Conservation (phyloP, 2,329 filamentous ascomycete species). For the Ceratocystis papillata region DNA sequence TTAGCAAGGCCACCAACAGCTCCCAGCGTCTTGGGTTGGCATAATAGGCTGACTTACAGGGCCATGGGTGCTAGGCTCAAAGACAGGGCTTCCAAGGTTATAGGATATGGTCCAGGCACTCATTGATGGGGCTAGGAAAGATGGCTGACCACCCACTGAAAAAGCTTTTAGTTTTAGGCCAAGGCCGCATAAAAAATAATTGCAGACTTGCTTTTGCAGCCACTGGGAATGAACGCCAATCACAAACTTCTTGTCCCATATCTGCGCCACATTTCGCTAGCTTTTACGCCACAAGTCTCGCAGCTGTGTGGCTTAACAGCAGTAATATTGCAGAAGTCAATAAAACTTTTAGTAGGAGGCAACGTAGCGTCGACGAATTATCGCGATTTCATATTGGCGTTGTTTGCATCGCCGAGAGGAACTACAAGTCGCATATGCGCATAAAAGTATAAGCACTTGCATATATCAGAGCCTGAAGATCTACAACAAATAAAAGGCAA, state of each 20-base stretch:
- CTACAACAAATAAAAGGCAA: neutral
- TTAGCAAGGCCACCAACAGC: neutral
- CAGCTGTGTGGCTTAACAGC: too few species aligned
- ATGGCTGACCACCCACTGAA: neutral
- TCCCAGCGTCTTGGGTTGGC: conserved; percentile 1
- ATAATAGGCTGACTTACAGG: neutral
- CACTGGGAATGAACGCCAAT: too few species aligned
- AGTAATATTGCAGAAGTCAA: neutral
- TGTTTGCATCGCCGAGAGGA: neutral
- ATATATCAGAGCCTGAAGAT: too few species aligned
- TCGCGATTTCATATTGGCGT: neutral
- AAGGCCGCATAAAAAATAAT: too few species aligned
- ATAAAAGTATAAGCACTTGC: too few species aligned
- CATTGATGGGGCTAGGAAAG: conserved; percentile 1
- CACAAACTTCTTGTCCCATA: too few species aligned
- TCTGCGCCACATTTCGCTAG: too few species aligned
- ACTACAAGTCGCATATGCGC: neutral
- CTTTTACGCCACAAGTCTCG: too few species aligned
- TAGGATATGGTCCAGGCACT: neutral
- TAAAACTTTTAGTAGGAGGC: neutral
- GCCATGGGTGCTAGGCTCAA: neutral
- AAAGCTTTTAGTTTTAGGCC: neutral
- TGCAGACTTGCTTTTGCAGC: too few species aligned
- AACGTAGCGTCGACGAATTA: neutral
- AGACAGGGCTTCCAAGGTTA: neutral